These are phyloP conservation scores for Candida neerlandica DNA, from an alignment of 1,139 yeast species.

Conservation along the genomic window DNA sequence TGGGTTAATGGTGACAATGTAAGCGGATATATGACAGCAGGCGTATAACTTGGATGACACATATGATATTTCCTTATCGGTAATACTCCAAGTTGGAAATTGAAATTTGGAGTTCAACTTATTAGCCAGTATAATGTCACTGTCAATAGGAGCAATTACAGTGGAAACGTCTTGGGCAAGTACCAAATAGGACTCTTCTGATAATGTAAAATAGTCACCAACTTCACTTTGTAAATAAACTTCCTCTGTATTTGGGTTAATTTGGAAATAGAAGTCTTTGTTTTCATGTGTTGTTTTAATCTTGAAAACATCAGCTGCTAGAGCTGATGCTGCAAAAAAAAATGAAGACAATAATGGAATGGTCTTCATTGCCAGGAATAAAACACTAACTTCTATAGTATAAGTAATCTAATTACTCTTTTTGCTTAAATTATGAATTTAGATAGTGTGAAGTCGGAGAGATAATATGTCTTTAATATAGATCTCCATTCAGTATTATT, in stretches of 20 bases:
- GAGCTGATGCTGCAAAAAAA: neutral
- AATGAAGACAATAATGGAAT: neutral
- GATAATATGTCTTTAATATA: no score
- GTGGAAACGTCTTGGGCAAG: neutral
- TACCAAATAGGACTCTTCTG: neutral
- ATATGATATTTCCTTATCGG: neutral
- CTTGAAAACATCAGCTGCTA: neutral
- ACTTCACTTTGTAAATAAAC: neutral
- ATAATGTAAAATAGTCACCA: neutral
- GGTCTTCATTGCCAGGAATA: neutral
- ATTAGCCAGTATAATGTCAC: neutral
- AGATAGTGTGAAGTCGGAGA: no score
- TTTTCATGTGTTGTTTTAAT: neutral
- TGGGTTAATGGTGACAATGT: neutral
- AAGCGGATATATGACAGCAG: neutral
- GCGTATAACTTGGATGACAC: neutral
- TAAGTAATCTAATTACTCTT: neutral
- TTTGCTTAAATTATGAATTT: neutral
- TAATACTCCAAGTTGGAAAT: neutral
- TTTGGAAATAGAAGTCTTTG: neutral
- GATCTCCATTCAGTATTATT: no score
- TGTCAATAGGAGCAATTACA: neutral
- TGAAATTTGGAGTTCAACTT: neutral
- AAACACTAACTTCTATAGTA: neutral
- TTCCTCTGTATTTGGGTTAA: neutral